Base-by-base conservation (phyloP, 345 rosid genomes). In the Salix exigua region DNA sequence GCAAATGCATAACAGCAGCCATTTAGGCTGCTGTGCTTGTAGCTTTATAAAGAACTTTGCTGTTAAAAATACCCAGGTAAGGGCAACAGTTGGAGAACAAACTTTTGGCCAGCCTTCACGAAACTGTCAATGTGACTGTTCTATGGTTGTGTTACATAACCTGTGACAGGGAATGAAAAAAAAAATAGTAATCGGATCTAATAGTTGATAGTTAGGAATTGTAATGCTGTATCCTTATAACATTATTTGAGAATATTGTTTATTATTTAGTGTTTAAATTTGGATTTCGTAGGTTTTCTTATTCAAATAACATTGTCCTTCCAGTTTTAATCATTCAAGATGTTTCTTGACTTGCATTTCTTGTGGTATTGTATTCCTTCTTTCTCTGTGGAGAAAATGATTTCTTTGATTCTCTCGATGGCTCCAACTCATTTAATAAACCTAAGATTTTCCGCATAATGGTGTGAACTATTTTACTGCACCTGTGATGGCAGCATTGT, bases 11-110 rank as follows among this genome's bases (percentile, higher is more conserved):
- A 23, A 12, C 33, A 23, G 46, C 35, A 38, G 35, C 61, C 35
- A 73, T 37, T 38, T 58, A 60, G 18, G 75, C 66, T 74, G 8
- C 61, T 14, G 48, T 33, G 10, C 72, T 66, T 35, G 25, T 75
- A 46, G 10, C 66, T 68, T 42, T 33, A 30, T 12, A 66, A 60
- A 17, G 26, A 73, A 66, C 28, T 68, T 35, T 25, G 6, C 21
- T 25, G 7, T 28, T 69, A 46, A 44, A 60, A 55, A 21, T 10
- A 2, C 3, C 25, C 64, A 21, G 64, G 28, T 21, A 60, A 23
- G 64, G 23, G 10, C 64, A 60, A 7, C 12, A 21, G 64, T 23
- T 60, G 64, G 28, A 60, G 64, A 60, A n/a, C 7, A n/a, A 60
- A 60, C 23, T 23, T 9, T 60, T 60, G 51, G 51, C 51, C 51